phyloP scores from a whole-genome alignment of 2,329 filamentous ascomycete species.

The Colletotrichum paranaense region DNA sequence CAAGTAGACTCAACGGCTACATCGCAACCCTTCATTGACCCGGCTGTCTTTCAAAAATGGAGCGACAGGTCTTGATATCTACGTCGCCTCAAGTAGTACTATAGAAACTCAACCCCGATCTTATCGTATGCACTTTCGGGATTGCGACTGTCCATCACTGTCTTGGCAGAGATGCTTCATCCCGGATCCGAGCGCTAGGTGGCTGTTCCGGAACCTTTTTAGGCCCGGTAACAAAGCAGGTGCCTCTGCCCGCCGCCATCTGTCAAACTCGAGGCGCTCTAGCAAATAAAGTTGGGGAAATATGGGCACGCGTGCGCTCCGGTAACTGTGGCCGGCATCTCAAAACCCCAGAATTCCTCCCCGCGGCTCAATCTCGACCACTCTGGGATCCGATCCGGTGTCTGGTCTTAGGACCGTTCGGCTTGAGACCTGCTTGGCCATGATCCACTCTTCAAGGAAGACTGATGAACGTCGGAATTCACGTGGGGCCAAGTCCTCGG shows the following conservation, averaged over 20 bases:
- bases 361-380: neutral
- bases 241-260: neutral
- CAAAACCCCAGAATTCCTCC: neutral
- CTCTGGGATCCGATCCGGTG: neutral
- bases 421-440: slow-evolving; percentile 1
- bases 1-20: slow-evolving; percentile 37
- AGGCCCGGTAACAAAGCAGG: neutral
- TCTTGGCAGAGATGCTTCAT: too few species aligned
- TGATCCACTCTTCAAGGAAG: neutral
- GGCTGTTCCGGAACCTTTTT: neutral
- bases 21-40: slow-evolving; percentile 39
- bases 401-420: neutral
- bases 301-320: neutral
- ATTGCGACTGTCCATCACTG: neutral
- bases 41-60: slow-evolving; percentile 32
- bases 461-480: neutral
- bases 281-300: neutral
- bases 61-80: slow-evolving; percentile 11
- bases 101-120: neutral
- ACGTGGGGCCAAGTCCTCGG: neutral
- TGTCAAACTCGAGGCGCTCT: neutral
- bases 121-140: neutral
- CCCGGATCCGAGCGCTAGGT: neutral
- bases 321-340: neutral
- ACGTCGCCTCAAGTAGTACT: neutral